Evolutionary conservation across 192 early-diverging fungal species (phyloP).

Genomic region (Linnemannia schmuckeri): DNA sequence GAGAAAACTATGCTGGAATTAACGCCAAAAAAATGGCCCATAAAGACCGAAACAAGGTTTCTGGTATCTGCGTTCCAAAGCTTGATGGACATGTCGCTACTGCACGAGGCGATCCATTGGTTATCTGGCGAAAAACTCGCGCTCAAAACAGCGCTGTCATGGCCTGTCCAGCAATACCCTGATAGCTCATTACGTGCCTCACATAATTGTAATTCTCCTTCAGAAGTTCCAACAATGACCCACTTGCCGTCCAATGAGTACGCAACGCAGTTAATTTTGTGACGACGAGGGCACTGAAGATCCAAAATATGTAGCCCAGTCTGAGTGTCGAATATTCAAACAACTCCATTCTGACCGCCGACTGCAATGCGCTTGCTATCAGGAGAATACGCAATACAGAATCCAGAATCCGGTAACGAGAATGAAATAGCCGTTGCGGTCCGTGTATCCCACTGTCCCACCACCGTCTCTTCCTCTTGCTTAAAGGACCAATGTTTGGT

Average conservation of each 20-base stretch:
- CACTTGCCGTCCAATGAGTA: background rate
- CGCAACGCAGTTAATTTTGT: too few relatives aligned
- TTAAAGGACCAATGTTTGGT: too few relatives aligned
- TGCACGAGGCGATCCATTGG: background rate
- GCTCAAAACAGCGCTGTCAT: background rate
- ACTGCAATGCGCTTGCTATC: too few relatives aligned
- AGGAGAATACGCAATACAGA: too few relatives aligned
- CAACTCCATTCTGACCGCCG: too few relatives aligned
- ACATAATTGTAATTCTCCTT: background rate
- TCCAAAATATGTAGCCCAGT: background rate
- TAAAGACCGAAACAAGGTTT: background rate
- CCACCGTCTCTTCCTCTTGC: too few relatives aligned
- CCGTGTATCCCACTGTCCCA: too few relatives aligned
- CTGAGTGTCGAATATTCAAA: background rate
- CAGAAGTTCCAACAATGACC: background rate
- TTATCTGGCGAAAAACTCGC: background rate
- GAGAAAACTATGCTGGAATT: background rate
- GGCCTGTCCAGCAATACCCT: background rate
- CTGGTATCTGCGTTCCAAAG: background rate
- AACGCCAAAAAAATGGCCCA: background rate
- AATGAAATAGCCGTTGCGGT: too few relatives aligned
- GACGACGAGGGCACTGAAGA: too few relatives aligned
- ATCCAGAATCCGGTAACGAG: too few relatives aligned
- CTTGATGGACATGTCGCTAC: background rate
- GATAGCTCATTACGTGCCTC: background rate